Conservation (phyloP, 805 yeast species). For the Cyberlindnera galapagoensis region DNA sequence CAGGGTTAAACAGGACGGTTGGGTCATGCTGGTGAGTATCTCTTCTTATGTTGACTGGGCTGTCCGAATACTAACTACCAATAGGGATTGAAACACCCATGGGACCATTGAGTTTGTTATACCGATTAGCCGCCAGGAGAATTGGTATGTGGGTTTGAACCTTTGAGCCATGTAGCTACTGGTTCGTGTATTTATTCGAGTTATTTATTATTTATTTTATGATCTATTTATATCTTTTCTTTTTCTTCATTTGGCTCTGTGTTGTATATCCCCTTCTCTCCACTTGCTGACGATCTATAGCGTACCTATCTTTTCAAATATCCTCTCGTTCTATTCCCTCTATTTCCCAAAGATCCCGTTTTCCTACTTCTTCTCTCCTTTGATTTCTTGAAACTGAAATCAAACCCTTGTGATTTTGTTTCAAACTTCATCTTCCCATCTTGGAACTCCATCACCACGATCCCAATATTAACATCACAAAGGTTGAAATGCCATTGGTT, state of each 20-base stretch:
- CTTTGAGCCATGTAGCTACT: too few species aligned
- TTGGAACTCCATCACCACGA: slow-evolving; percentile 35
- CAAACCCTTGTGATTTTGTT: slow-evolving; percentile 54
- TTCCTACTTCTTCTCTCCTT: slow-evolving; percentile 16
- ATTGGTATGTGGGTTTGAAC: too few species aligned
- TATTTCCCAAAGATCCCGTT: too few species aligned
- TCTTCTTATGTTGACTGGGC: neutral
- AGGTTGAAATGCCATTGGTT: slow-evolving; percentile 75
- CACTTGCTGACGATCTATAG: neutral
- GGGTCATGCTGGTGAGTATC: slow-evolving; percentile 43
- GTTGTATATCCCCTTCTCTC: slow-evolving; percentile 7
- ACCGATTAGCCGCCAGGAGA: too few species aligned
- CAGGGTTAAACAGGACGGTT: slow-evolving; percentile 68
- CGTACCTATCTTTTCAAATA: slow-evolving; percentile 13
- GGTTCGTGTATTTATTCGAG: neutral
- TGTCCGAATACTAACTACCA: slow-evolving; percentile 1
- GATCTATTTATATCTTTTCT: slow-evolving; percentile 3
- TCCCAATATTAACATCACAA: slow-evolving; percentile 53
- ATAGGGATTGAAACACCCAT: slow-evolving; percentile 35
- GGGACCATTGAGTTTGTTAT: slow-evolving; percentile 28
- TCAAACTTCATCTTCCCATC: slow-evolving; percentile 47
- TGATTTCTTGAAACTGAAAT: slow-evolving; percentile 43
- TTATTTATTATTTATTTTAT: slow-evolving; percentile 4
- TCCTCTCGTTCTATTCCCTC: slow-evolving; percentile 22
- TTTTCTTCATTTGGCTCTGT: slow-evolving; percentile 6